Evolutionary conservation across 768 basidiomycete species (phyloP), one percentile per base, ranked within the genome.

Genomic region (Termitomyces sp.): DNA sequence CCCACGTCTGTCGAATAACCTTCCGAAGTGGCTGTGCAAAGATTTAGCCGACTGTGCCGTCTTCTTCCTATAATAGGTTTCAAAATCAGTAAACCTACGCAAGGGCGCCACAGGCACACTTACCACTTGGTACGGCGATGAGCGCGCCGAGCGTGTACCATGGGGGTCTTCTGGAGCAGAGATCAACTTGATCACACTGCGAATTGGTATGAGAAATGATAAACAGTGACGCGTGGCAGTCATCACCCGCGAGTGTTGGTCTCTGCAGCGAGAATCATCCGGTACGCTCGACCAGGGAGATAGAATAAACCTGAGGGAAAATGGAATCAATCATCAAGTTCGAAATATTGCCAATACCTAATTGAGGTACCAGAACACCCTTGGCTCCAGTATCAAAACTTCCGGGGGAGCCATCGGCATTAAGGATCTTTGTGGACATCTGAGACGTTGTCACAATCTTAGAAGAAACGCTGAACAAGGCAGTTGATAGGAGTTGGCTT

Each of bases 381-480:
- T 71, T 79, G 15, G 78, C 76, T 29, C 86, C 77, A 40, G 82
- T 80, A 57, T 88, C 84, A 61, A 85, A 89, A 39, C 69, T 86
- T 40, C 83, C 86, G n/a, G 76, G 59, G 16, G 81, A 73, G 49
- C 89, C 89, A 60, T 89, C 85, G 2, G 76, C 70, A 54, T 81
- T 79, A 32, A 88, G 66, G 60, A 88, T 70, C 63, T 85, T 90
- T 0, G 85, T 89, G 13, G 85, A 77, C 59, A 91, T 72, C 64
- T 91, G 88, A 22, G 83, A 84, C 2, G 86, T 88, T 32, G 78
- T 72, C 43, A 88, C 74, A 41, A 74, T 62, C 72, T 72, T 49
- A 12, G 33, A 48, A 29, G 32, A 16, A 15, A 43, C 13, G 20
- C 36, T 43, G 12, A 33, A 43, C 33, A 48, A 16, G 10, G 12